Evolutionary conservation across 164 flowering plant genomes (phyloP), one percentile per base, ranked within the genome.

Genomic region (Annona cherimola): DNA sequence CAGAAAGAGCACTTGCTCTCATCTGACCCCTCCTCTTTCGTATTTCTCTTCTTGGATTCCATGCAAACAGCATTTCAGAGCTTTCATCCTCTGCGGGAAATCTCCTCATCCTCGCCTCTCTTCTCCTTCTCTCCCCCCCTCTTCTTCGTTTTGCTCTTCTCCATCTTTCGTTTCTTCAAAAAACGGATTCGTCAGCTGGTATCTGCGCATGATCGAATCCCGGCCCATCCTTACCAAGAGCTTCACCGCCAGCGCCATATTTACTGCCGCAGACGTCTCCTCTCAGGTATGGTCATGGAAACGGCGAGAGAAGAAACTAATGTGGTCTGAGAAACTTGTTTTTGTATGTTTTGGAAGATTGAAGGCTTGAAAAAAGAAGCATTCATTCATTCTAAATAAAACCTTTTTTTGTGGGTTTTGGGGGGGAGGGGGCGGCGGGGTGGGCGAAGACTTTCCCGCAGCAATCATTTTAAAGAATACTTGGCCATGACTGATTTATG

Each of bases 191-290:
- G 75, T 90, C 4, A 77, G 86, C 0, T 94, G 98, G 98, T 94
- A 94, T 72, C 73, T 94, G 84, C 88, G 81, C 6, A 74, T 86
- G 94, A 73, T 94, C 62, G 83, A 92, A 74, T 67, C 87, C 1
- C 81, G 87, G 2, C 98, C 97, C 41, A 63, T 94, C 75, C 71
- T 90, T 50, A 92, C 97, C 0, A 94, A 94, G 80, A 83, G 93
- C 71, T 20, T 88, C 71, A 92, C 97, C 64, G 83, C 84, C 45
- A 80, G 84, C 3, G 59, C 88, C 70, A 90, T 92, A 76, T 90
- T 88, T 75, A 81, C 83, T 8, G 95, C 90, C 16, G 94, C 98
- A 43, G 98, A 94, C 71, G 79, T 89, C 57, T 82, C 98, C 0
- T 85, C 98, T 40, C 98, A 94, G 96, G 99, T 92, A 76, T 45